Conservation (phyloP, 1,139 yeast species). For the Yamadazyma atmosphaerica region DNA sequence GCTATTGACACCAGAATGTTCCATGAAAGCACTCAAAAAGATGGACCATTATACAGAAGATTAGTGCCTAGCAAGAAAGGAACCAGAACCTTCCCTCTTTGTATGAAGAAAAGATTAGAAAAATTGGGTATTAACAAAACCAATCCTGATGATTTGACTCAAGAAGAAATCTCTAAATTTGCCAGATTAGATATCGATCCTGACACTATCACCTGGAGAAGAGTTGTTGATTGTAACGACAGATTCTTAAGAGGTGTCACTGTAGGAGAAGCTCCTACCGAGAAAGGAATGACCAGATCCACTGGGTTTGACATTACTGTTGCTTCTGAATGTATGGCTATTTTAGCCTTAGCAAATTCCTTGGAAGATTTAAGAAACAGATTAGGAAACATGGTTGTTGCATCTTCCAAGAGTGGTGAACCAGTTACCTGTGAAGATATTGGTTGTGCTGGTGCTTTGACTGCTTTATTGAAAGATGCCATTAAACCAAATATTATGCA, state of each 20-base stretch:
- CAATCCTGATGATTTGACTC: constrained; percentile 78
- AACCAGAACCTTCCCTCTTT: constrained; percentile 69
- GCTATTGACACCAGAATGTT: constrained; percentile 98
- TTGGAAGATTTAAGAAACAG: constrained; percentile 87
- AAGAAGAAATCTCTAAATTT: constrained; percentile 72
- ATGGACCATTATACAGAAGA: constrained; percentile 82
- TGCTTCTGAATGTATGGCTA: constrained; percentile 98
- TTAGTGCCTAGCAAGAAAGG: constrained; percentile 89
- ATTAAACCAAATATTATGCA: constrained; percentile 98
- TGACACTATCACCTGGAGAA: constrained; percentile 91
- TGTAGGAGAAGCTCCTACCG: constrained; percentile 92
- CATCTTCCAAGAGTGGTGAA: constrained; percentile 75
- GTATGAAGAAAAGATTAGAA: constrained; percentile 74
- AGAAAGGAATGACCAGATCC: constrained; percentile 83
- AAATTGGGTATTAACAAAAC: constrained; percentile 82
- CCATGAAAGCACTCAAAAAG: constrained; percentile 94
- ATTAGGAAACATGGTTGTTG: constrained; percentile 89
- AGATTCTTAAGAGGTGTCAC: constrained; percentile 90
- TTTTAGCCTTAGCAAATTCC: constrained; percentile 83
- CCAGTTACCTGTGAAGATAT: constrained; percentile 96
- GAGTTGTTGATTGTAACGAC: constrained; percentile 96
- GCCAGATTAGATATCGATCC: constrained; percentile 93
- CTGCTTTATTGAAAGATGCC: constrained; percentile 95
- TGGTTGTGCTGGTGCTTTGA: constrained; percentile 96
- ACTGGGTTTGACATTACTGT: constrained; percentile 97